Percentiles rank a stretch among this genome's conserved stretches.
phyloP scores from a whole-genome alignment of 345 rosid genomes.

The Arabidopsis thaliana region TAIR10.1 NC_003075.7:13126501-13127000 shows the following conservation, averaged over 20 bases:
- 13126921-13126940: slow-evolving; percentile 77
- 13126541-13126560: slow-evolving; percentile 64
- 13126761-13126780: not conserved
- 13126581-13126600: slow-evolving; percentile 94
- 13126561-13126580: slow-evolving; percentile 93
- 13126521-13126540: slow-evolving; percentile 20
- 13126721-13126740: slow-evolving; percentile 69
- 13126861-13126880: not conserved
- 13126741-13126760: slow-evolving; percentile 83
- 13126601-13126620: slow-evolving; percentile 88
- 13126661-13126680: slow-evolving; percentile 71
- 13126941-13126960: slow-evolving; percentile 82
- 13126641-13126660: slow-evolving; percentile 76
- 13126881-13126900: not conserved
- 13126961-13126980: slow-evolving; percentile 80
- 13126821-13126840: not conserved
- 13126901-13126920: not conserved
- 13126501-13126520: not conserved
- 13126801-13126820: not conserved
- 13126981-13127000: slow-evolving; percentile 84
- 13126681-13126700: slow-evolving; percentile 69
- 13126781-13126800: not conserved
- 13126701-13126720: slow-evolving; percentile 81
- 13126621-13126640: slow-evolving; percentile 71
- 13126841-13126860: not conserved